Conservation (phyloP, 345 rosid genomes). For the Populus ilicifolia region DNA sequence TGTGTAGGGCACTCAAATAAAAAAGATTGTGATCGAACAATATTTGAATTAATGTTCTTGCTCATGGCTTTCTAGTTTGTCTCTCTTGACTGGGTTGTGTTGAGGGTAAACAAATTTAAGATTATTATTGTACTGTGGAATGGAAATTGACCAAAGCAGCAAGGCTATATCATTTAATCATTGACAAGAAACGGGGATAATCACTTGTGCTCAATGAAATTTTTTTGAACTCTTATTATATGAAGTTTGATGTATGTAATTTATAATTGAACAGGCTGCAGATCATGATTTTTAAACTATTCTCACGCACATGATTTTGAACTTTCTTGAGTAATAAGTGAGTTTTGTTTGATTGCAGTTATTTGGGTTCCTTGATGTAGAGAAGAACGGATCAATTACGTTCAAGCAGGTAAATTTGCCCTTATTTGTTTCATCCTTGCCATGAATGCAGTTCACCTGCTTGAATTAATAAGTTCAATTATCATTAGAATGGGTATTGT, state of each 20-base stretch:
- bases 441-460: background rate
- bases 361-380: conserved; percentile 77
- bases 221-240: background rate
- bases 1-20: background rate
- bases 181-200: background rate
- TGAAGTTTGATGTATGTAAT: background rate
- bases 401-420: conserved; percentile 68
- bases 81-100: conserved; percentile 1
- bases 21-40: background rate
- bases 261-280: background rate
- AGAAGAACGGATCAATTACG: conserved; percentile 67
- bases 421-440: conserved; percentile 1
- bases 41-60: background rate
- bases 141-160: background rate
- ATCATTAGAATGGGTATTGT: background rate
- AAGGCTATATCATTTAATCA: background rate
- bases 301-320: background rate
- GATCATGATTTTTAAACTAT: background rate
- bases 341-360: conserved; percentile 42
- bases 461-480: background rate
- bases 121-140: background rate
- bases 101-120: background rate
- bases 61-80: background rate
- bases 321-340: background rate
- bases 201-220: background rate